phyloP scores from a whole-genome alignment of 768 basidiomycete genomes.

The Tricholoma terreum region DNA sequence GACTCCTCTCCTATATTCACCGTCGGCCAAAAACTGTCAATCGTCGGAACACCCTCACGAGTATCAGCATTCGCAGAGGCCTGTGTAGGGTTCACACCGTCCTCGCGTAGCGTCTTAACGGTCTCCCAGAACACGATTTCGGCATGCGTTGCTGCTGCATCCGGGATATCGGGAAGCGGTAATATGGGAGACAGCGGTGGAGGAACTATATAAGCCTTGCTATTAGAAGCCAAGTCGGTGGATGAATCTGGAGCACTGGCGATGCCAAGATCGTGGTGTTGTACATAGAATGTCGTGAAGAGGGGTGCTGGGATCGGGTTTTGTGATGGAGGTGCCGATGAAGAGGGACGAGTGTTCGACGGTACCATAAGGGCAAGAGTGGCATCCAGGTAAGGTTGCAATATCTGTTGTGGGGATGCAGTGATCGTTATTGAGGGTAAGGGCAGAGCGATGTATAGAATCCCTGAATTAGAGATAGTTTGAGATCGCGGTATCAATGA shows the following conservation, averaged over 20 bases:
- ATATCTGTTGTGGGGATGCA: slow-evolving; percentile 36
- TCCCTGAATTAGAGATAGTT: slow-evolving; percentile 38
- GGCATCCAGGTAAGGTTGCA: slow-evolving; percentile 57
- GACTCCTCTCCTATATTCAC: slow-evolving; percentile 12
- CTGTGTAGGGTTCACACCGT: slow-evolving; percentile 1
- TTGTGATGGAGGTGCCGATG: slow-evolving; percentile 4
- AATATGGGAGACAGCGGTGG: slow-evolving; percentile 29
- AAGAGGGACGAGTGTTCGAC: background rate
- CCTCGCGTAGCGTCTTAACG: slow-evolving; percentile 24
- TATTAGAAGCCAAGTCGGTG: slow-evolving; percentile 2
- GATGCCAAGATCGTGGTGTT: slow-evolving; percentile 28
- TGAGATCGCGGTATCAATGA: background rate
- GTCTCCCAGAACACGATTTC: slow-evolving; percentile 56
- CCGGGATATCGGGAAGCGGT: slow-evolving; percentile 50
- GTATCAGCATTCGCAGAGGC: background rate
- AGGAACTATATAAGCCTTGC: slow-evolving; percentile 15
- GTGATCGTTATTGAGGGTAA: slow-evolving; percentile 20
- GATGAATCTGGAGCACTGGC: slow-evolving; percentile 2
- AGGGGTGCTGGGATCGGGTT: slow-evolving; percentile 33
- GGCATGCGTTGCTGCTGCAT: slow-evolving; percentile 54
- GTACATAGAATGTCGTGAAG: slow-evolving; percentile 56
- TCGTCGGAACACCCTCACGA: background rate
- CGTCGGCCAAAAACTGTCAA: slow-evolving; percentile 20
- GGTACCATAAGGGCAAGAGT: slow-evolving; percentile 32
- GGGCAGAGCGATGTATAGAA: slow-evolving; percentile 58